A percentile compares a stretch with the other conserved stretches of the same genome.
Conservation (phyloP, 768 basidiomycete genomes). For the Trametes gibbosa region DNA sequence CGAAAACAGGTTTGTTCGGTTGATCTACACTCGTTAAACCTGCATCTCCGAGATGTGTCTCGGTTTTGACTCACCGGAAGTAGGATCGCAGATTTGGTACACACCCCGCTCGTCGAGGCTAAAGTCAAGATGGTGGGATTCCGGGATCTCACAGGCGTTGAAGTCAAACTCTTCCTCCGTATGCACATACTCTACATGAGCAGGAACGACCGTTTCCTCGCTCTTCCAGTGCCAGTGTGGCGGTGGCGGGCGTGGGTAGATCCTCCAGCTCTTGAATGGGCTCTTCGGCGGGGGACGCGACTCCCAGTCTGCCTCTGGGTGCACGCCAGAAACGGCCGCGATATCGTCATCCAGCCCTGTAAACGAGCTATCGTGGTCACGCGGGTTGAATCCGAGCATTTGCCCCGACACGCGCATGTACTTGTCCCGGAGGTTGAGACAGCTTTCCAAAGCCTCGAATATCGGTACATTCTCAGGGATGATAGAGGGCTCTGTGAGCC, state of each 20-base stretch:
- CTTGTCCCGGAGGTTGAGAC: slow-evolving; percentile 91
- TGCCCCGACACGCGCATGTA: slow-evolving; percentile 88
- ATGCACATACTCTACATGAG: slow-evolving; percentile 26
- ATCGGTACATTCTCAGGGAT: slow-evolving; percentile 36
- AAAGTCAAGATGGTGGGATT: slow-evolving; percentile 58
- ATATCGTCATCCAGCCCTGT: slow-evolving; percentile 59
- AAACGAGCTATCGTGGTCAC: slow-evolving; percentile 83
- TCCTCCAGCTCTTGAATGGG: slow-evolving; percentile 68
- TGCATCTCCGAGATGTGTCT: too few species aligned
- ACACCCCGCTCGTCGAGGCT: slow-evolving; percentile 86
- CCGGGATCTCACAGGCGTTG: slow-evolving; percentile 73
- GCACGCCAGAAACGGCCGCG: slow-evolving; percentile 64
- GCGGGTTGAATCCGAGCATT: slow-evolving; percentile 91
- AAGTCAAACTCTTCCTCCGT: slow-evolving; percentile 60
- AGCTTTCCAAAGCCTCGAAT: slow-evolving; percentile 73
- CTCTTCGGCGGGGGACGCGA: slow-evolving; percentile 27
- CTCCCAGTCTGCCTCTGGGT: slow-evolving; percentile 52
- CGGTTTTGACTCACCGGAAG: not conserved
- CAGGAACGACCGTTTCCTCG: slow-evolving; percentile 33
- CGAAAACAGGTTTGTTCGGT: slow-evolving; percentile 55
- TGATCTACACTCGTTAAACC: not conserved
- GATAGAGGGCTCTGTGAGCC: slow-evolving; percentile 22
- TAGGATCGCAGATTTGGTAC: slow-evolving; percentile 68
- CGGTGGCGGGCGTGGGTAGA: slow-evolving; percentile 90
- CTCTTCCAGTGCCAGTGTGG: slow-evolving; percentile 92